phyloP scores from a whole-genome alignment of 2,329 filamentous ascomycete genomes.

The Thelonectria blattea region DNA sequence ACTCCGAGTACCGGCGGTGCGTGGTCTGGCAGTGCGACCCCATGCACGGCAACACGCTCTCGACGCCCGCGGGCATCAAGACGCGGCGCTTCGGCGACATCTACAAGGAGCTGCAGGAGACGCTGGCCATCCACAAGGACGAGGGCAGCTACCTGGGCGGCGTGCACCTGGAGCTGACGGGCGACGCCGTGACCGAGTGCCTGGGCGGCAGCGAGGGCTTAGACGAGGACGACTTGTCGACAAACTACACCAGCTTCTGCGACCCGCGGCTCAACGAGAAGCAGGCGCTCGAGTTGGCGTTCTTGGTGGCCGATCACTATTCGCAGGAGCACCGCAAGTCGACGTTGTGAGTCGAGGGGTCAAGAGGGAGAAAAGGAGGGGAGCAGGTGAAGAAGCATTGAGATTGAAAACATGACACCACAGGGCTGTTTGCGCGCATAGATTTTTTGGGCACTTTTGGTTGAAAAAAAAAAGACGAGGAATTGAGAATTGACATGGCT shows the following conservation, averaged over 20 bases:
- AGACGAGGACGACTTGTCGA: slow-evolving; percentile 83
- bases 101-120: slow-evolving; percentile 82
- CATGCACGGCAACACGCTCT: slow-evolving; percentile 87
- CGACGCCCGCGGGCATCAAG: slow-evolving; percentile 81
- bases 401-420: too few species aligned
- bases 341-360: slow-evolving; percentile 6
- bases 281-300: slow-evolving; percentile 93
- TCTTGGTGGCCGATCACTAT: slow-evolving; percentile 86
- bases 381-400: too few species aligned
- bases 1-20: slow-evolving; percentile 67
- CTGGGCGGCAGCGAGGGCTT: slow-evolving; percentile 87
- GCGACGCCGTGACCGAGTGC: slow-evolving; percentile 96
- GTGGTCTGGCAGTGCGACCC: slow-evolving; percentile 99
- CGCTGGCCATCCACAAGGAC: slow-evolving; percentile 82
- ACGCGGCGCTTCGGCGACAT: slow-evolving; percentile 92
- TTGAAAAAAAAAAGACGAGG: too few species aligned
- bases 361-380: background rate
- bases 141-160: slow-evolving; percentile 88
- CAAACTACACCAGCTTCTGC: slow-evolving; percentile 95
- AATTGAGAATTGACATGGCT: too few species aligned
- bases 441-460: too few species aligned
- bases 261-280: slow-evolving; percentile 97
- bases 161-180: slow-evolving; percentile 93
- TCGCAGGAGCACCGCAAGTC: slow-evolving; percentile 44
- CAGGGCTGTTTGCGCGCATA: too few species aligned